These are phyloP conservation scores for Elaeis oleifera DNA, from an alignment of 202 grass and related monocot genomes.

Conservation along the genomic window DNA sequence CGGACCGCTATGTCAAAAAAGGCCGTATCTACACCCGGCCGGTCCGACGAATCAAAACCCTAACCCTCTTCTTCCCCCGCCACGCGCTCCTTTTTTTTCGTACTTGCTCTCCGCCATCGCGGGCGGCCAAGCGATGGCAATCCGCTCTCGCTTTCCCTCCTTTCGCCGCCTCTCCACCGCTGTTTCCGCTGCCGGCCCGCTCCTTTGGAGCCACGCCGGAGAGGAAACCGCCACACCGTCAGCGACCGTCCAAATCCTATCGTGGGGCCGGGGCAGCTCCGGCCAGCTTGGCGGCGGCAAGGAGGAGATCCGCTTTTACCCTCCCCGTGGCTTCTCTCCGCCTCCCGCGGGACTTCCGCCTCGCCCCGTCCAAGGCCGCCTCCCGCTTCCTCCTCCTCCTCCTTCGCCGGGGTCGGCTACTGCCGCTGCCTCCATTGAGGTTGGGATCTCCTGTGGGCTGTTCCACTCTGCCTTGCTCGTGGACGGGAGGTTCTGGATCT, in stretches of 20 bases:
- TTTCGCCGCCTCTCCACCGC: slow-evolving; percentile 30
- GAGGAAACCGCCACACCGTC: slow-evolving; percentile 8
- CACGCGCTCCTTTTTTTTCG: too few relatives aligned
- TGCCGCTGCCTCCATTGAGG: slow-evolving; percentile 20
- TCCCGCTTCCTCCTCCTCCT: background rate
- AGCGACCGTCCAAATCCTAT: slow-evolving; percentile 45
- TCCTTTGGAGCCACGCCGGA: slow-evolving; percentile 28
- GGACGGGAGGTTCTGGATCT: slow-evolving; percentile 62
- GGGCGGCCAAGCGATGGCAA: background rate
- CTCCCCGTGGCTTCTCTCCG: slow-evolving; percentile 53
- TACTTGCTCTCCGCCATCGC: background rate
- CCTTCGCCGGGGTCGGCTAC: background rate
- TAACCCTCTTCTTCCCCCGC: too few relatives aligned
- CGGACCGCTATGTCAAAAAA: too few relatives aligned
- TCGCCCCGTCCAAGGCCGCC: slow-evolving; percentile 49
- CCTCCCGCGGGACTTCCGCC: slow-evolving; percentile 32
- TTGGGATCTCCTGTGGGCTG: slow-evolving; percentile 85
- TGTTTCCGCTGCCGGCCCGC: slow-evolving; percentile 2
- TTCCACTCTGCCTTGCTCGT: slow-evolving; percentile 77
- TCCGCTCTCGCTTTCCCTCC: slow-evolving; percentile 8
- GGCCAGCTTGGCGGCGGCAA: slow-evolving; percentile 81
- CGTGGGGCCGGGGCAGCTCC: slow-evolving; percentile 79
- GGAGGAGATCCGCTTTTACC: slow-evolving; percentile 82
- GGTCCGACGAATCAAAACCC: too few relatives aligned
- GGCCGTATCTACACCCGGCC: too few relatives aligned